Percentiles rank a stretch among this genome's conserved stretches.
Evolutionary conservation across 75 land plant species (phyloP).

Genomic region (Azolla pinnata): DNA sequence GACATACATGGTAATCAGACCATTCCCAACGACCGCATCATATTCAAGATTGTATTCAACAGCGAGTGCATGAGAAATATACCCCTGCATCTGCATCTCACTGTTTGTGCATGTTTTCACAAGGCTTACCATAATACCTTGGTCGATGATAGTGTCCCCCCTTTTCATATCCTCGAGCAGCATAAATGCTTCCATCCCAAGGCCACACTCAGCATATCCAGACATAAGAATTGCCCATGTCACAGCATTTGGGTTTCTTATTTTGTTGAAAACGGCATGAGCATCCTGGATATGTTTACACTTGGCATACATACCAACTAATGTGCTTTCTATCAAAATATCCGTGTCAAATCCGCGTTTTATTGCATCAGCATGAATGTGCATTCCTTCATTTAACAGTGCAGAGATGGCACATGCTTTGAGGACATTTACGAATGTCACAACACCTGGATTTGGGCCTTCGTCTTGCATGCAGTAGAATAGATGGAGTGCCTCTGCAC

Average conservation of each 20-base stretch:
- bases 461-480: background rate
- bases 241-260: conserved; percentile 55
- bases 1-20: conserved; percentile 14
- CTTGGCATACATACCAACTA: conserved; percentile 65
- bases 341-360: conserved; percentile 29
- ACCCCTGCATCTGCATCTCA: background rate
- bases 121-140: conserved; percentile 29
- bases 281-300: conserved; percentile 44
- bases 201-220: conserved; percentile 46
- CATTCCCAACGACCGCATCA: background rate
- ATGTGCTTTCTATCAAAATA: conserved; percentile 43
- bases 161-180: conserved; percentile 37
- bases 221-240: conserved; percentile 68
- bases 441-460: background rate
- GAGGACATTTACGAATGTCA: background rate
- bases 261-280: conserved; percentile 43
- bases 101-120: background rate
- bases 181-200: conserved; percentile 35
- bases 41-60: background rate
- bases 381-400: conserved; percentile 16
- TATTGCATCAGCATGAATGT: conserved; percentile 28
- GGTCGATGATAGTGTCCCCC: conserved; percentile 20
- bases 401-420: conserved; percentile 39
- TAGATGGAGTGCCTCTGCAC: background rate
- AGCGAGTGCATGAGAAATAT: background rate